Evolutionary conservation across 495 filamentous ascomycete genomes (phyloP).

Genomic region (Xylaria acuta): DNA sequence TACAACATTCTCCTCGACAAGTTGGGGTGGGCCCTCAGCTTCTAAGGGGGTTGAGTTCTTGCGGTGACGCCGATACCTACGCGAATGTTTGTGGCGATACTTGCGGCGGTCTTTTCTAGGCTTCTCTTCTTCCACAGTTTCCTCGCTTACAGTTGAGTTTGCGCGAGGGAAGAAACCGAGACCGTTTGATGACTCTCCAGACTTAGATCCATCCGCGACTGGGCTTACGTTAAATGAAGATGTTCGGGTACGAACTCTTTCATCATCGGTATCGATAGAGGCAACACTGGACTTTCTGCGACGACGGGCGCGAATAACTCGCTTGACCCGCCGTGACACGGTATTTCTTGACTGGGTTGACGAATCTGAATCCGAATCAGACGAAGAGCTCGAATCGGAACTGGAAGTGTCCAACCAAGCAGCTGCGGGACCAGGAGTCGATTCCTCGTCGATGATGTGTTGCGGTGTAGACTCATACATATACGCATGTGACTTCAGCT

Average conservation of each 20-base stretch:
- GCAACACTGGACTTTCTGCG: slow-evolving; percentile 77
- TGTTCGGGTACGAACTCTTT: slow-evolving; percentile 37
- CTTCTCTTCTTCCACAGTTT: slow-evolving; percentile 50
- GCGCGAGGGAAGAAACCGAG: slow-evolving; percentile 34
- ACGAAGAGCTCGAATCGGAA: slow-evolving; percentile 65
- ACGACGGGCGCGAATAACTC: slow-evolving; percentile 69
- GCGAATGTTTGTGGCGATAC: slow-evolving; percentile 37
- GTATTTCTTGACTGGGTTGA: slow-evolving; percentile 72
- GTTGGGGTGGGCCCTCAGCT: slow-evolving; percentile 30
- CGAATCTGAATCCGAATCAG: slow-evolving; percentile 69
- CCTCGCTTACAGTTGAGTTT: slow-evolving; percentile 40
- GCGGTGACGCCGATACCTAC: slow-evolving; percentile 46
- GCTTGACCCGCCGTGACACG: slow-evolving; percentile 74
- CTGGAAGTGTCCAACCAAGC: slow-evolving; percentile 77
- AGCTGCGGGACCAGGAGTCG: slow-evolving; percentile 81
- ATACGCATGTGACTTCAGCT: slow-evolving; percentile 89
- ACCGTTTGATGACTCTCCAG: slow-evolving; percentile 42
- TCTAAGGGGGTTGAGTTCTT: slow-evolving; percentile 32
- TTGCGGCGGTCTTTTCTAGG: slow-evolving; percentile 38
- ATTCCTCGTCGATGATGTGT: slow-evolving; percentile 86
- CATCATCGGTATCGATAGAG: slow-evolving; percentile 63
- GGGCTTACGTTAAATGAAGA: slow-evolving; percentile 47
- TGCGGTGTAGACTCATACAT: slow-evolving; percentile 91
- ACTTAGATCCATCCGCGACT: slow-evolving; percentile 36
- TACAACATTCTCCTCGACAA: slow-evolving; percentile 39